phyloP scores from a whole-genome alignment of 1,284 basidiomycete genomes.

The Tilletia horrida region DNA sequence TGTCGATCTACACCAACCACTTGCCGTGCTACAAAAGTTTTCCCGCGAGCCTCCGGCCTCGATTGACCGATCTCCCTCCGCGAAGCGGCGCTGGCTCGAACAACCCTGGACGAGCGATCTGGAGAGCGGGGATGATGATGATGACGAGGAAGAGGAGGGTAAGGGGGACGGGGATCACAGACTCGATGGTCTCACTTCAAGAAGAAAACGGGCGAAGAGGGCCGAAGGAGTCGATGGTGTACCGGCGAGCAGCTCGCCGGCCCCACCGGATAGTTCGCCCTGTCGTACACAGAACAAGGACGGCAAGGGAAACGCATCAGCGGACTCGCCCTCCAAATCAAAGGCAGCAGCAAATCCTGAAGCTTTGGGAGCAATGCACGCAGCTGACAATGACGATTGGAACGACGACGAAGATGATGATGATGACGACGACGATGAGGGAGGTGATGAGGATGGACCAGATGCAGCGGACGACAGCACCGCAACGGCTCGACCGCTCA shows the following conservation, averaged over 20 bases:
- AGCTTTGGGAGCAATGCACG: not conserved
- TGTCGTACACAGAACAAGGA: constrained; percentile 12
- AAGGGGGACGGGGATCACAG: constrained; percentile 7
- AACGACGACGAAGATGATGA: not conserved
- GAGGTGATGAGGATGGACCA: constrained; percentile 21
- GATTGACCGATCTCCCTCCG: not conserved
- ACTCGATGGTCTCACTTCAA: too few species aligned
- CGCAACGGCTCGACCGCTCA: constrained; percentile 17
- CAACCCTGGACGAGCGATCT: constrained; percentile 11
- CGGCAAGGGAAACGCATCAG: too few species aligned
- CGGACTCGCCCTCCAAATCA: not conserved
- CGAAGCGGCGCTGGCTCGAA: constrained; percentile 17
- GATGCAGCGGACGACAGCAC: constrained; percentile 23
- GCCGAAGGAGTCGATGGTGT: constrained; percentile 6
- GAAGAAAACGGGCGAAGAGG: not conserved
- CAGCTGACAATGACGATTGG: not conserved
- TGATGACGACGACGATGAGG: constrained; percentile 21
- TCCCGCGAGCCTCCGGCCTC: not conserved
- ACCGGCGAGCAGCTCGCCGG: constrained; percentile 6
- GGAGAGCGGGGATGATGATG: not conserved
- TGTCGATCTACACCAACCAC: constrained; percentile 60
- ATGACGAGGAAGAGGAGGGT: not conserved
- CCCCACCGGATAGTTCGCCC: constrained; percentile 19
- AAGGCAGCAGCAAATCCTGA: not conserved
- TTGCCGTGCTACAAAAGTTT: constrained; percentile 46